Percentiles rank a stretch among this genome's conserved stretches.
Evolutionary conservation across 176 grass and related monocot species (phyloP).

Genomic region (Guadua angustifolia): DNA sequence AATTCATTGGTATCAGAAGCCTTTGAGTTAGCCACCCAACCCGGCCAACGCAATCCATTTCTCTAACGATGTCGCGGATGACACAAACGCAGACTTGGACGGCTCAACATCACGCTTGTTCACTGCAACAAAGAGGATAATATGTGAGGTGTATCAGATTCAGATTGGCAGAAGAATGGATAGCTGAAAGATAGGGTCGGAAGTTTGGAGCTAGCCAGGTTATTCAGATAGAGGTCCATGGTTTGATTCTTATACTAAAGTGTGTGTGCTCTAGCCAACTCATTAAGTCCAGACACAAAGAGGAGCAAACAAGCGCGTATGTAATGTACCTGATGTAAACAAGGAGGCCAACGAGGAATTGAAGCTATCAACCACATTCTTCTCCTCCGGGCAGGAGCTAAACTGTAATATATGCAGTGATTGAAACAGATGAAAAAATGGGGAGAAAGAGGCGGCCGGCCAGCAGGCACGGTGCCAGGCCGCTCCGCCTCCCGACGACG

Average conservation of each 20-base stretch:
- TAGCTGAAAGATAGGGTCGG: background rate
- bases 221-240: background rate
- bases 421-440: background rate
- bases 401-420: slow-evolving; percentile 46
- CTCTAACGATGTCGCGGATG: slow-evolving; percentile 75
- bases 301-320: background rate
- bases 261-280: background rate
- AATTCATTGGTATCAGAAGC: slow-evolving; percentile 49
- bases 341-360: slow-evolving; percentile 81
- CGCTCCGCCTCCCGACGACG: too few relatives aligned
- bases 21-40: slow-evolving; percentile 71
- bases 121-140: slow-evolving; percentile 51
- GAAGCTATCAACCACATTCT: slow-evolving; percentile 64
- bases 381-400: slow-evolving; percentile 74
- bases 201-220: background rate
- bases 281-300: background rate
- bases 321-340: slow-evolving; percentile 63
- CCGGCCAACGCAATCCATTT: slow-evolving; percentile 77
- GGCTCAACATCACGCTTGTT: slow-evolving; percentile 68
- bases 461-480: too few relatives aligned
- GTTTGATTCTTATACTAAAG: background rate
- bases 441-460: too few relatives aligned
- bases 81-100: slow-evolving; percentile 82
- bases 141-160: background rate
- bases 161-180: background rate